phyloP scores from a whole-genome alignment of 257 asterid species.

The Euphrasia confusa region DNA sequence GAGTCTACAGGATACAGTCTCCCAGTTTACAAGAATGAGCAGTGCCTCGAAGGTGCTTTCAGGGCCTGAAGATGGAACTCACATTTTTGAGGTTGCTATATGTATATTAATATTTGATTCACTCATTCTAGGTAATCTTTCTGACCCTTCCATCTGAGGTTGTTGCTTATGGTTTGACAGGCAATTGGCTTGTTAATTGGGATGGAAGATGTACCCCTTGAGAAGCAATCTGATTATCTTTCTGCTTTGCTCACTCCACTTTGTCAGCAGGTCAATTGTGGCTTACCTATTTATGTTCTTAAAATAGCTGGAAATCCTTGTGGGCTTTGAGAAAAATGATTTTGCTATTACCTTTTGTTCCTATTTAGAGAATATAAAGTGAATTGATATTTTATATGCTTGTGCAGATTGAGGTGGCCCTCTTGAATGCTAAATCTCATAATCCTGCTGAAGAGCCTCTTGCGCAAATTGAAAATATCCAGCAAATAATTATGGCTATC shows the following conservation, averaged over 20 bases:
- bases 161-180: slow-evolving; percentile 31
- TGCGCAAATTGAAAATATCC: slow-evolving; percentile 52
- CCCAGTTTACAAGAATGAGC: slow-evolving; percentile 61
- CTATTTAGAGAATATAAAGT: slow-evolving; percentile 12
- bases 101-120: slow-evolving; percentile 3
- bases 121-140: slow-evolving; percentile 9
- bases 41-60: slow-evolving; percentile 43
- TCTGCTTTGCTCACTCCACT: slow-evolving; percentile 86
- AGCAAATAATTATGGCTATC: slow-evolving; percentile 82
- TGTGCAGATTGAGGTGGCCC: slow-evolving; percentile 69
- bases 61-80: slow-evolving; percentile 87
- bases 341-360: background rate
- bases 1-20: slow-evolving; percentile 79
- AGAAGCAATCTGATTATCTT: slow-evolving; percentile 80
- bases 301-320: too few relatives aligned
- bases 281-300: background rate
- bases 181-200: slow-evolving; percentile 96
- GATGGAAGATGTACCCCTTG: slow-evolving; percentile 90
- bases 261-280: slow-evolving; percentile 74
- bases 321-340: too few relatives aligned
- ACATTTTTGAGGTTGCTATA: slow-evolving; percentile 77
- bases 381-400: slow-evolving; percentile 21
- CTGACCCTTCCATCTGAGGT: slow-evolving; percentile 8
- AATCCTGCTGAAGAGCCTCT: slow-evolving; percentile 53
- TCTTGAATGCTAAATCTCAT: slow-evolving; percentile 56